These are phyloP conservation scores for Cornus florida DNA, from an alignment of 148 eudicot genomes.

Conservation along the genomic window DNA sequence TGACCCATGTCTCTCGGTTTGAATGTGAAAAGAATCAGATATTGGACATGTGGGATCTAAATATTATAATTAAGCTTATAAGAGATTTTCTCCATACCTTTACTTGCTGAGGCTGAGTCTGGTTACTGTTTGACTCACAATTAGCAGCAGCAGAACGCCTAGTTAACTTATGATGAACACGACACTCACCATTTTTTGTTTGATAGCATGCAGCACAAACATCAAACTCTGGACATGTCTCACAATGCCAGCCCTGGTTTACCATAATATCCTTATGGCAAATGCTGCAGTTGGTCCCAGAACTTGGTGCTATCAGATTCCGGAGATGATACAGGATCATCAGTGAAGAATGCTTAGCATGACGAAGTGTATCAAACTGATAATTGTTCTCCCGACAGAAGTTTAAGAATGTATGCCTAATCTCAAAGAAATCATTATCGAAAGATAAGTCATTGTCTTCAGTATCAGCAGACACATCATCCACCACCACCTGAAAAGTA, in stretches of 20 bases:
- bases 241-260: slow-evolving; percentile 51
- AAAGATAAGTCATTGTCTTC: too few relatives aligned
- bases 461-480: too few relatives aligned
- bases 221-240: slow-evolving; percentile 47
- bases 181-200: slow-evolving; percentile 39
- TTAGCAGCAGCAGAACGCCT: background rate
- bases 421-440: too few relatives aligned
- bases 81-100: background rate
- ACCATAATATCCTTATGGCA: slow-evolving; percentile 40
- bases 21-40: background rate
- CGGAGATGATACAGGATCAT: slow-evolving; percentile 38
- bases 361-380: slow-evolving; percentile 78
- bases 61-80: background rate
- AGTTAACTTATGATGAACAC: slow-evolving; percentile 36
- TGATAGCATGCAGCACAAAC: slow-evolving; percentile 53
- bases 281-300: slow-evolving; percentile 23
- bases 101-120: too few relatives aligned
- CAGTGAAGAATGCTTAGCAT: slow-evolving; percentile 90
- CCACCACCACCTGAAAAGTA: too few relatives aligned
- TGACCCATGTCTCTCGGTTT: too few relatives aligned
- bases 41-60: background rate
- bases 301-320: too few relatives aligned
- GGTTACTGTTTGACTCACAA: slow-evolving; percentile 15
- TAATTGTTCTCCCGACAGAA: slow-evolving; percentile 75
- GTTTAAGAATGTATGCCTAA: slow-evolving; percentile 44